A percentile compares a stretch with the other conserved stretches of the same genome.
These are phyloP conservation scores for Penicillium sp. DNA, from an alignment of 2,329 filamentous ascomycete genomes.

Conservation along the genomic window DNA sequence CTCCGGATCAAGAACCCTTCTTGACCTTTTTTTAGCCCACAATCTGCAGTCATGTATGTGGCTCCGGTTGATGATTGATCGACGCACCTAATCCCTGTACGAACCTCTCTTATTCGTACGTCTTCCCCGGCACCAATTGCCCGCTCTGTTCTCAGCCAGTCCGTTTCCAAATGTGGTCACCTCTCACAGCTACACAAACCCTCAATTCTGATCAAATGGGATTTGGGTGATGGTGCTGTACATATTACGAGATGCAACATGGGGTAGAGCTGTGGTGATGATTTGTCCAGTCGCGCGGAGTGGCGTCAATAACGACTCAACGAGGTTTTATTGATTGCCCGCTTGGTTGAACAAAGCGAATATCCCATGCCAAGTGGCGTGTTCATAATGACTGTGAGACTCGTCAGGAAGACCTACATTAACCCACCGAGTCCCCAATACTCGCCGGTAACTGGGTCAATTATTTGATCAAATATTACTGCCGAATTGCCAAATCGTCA, in stretches of 20 bases:
- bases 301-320: not conserved
- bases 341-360: conserved; percentile 12
- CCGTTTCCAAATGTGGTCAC: conserved; percentile 11
- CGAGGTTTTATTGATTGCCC: conserved; percentile 11
- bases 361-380: not conserved
- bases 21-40: not conserved
- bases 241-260: not conserved
- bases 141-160: not conserved
- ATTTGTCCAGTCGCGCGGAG: not conserved
- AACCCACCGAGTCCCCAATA: not conserved
- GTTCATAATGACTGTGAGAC: conserved; percentile 2
- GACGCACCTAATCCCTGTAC: not conserved
- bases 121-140: conserved; percentile 4
- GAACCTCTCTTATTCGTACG: not conserved
- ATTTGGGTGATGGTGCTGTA: not conserved
- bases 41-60: not conserved
- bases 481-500: not conserved
- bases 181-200: conserved; percentile 4
- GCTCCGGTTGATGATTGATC: too few species aligned
- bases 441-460: not conserved
- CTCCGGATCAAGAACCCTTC: not conserved
- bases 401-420: not conserved
- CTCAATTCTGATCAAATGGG: not conserved
- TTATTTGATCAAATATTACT: not conserved
- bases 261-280: not conserved